These are phyloP conservation scores for Coniochaeta sp. DNA, from an alignment of 2,329 filamentous ascomycete species.

Conservation along the genomic window DNA sequence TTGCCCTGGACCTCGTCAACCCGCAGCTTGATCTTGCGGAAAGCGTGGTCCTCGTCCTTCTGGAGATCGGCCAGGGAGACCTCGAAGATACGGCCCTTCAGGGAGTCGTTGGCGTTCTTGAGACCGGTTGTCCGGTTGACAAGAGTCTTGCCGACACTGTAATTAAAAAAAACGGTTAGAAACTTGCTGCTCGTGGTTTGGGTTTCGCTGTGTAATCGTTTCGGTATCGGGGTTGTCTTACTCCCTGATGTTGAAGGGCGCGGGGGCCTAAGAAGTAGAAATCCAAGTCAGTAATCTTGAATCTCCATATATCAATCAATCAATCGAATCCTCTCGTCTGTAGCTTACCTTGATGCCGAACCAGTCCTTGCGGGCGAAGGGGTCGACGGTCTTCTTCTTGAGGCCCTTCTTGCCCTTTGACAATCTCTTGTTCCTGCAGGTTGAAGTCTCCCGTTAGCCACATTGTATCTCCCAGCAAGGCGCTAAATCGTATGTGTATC, in stretches of 20 bases:
- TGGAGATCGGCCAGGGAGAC: constrained; percentile 98
- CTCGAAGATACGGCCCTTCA: constrained; percentile 98
- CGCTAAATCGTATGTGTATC: constrained; percentile 1
- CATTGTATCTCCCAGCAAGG: not conserved
- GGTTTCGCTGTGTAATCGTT: not conserved
- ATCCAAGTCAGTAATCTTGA: constrained; percentile 14
- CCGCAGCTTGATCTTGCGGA: constrained; percentile 99
- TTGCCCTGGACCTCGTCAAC: constrained; percentile 99
- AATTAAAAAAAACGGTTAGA: constrained; percentile 19
- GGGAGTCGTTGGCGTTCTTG: constrained; percentile 98
- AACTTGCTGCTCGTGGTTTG: constrained; percentile 7
- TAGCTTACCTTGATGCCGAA: constrained; percentile 82
- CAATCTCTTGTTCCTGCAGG: constrained; percentile 93
- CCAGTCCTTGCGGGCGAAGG: constrained; percentile 99
- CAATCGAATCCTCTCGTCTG: not conserved
- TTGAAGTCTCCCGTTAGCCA: constrained; percentile 6
- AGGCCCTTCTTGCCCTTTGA: constrained; percentile 99
- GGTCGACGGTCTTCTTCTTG: constrained; percentile 98
- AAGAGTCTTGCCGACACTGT: constrained; percentile 97
- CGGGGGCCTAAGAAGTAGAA: constrained; percentile 61
- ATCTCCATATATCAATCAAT: not conserved
- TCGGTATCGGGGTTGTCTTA: constrained; percentile 46
- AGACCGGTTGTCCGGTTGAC: constrained; percentile 99
- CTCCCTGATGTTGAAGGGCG: constrained; percentile 94
- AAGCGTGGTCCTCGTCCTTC: constrained; percentile 99